Base-by-base conservation (phyloP, 129 eudicot genomes). In the Tanacetum coccineum region DNA sequence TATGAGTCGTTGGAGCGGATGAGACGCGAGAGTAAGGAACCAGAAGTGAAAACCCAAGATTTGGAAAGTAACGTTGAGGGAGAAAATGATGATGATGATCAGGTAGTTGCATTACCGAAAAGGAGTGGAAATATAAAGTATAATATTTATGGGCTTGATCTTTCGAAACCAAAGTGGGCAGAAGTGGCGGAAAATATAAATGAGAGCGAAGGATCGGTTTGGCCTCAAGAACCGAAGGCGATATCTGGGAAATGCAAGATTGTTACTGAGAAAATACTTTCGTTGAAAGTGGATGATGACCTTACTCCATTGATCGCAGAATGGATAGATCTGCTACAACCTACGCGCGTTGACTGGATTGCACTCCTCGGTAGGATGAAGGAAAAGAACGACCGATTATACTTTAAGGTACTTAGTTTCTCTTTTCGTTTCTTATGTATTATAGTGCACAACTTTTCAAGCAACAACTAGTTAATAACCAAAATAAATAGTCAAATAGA, bases 121-220 rank as follows among this genome's bases (percentile, higher is more conserved):
- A 87, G 99, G 50, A 87, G 85, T 42, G 97, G 99, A 71, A 89
- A 89, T 78, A 77, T 89, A 3, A 87, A 89, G 51, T 94, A 87
- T 64, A 89, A 78, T 70, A 82, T 94, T 18, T 94, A 94, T 70
- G 99, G 99, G 3, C 94, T 94, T 77, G 97, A 94, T 80, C 82
- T 94, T 20, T 94, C 95, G 9, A 81, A 82, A 40, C 82, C 82
- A 6, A 79, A 87, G 53, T 94, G 99, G 99, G 77, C 80, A 7
- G 85, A 89, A 62, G 94, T 94, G 65, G 88, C 95, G 15, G 86
- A 89, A 32, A 87, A 79, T 42, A 71, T 94, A 36, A 82, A 89
- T 50, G 84, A 89, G 68, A 28, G 60, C 54, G 88, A 74, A 13
- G 82, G 79, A 53, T 53, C 77, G 18, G 44, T 81, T 20, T 87